Base-by-base conservation (phyloP, 495 filamentous ascomycete species). In the Penicillium malachiteum region DNA sequence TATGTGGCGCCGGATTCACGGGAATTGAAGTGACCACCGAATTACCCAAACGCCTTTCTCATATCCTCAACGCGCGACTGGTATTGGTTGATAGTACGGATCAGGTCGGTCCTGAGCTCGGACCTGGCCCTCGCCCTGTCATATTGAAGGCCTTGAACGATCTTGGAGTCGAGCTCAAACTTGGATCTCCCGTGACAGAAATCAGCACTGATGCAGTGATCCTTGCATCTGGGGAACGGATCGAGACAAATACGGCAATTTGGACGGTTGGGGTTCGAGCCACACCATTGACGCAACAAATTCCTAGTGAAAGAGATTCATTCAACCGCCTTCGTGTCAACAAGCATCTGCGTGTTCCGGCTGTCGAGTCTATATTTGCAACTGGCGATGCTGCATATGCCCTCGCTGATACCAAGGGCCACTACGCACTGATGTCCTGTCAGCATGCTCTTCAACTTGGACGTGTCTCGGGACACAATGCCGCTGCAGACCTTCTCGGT, bases 361-460 rank as follows among this genome's bases (percentile, higher is more conserved):
- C 50, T 0, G 14, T 38, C 0, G 5, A 14, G 8, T 21, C 57
- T 40, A 39, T 65, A 7, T 62, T 57, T 12, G 63, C 50, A 4
- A 55, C 63, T 5, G 63, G 63, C 40, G 63, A 65, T 40, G 53
- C 59, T 21, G 63, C 63, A 5, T 48, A 26, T 44, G 63, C 47
- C 1, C 5, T 40, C 9, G 56, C 63, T 3, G 63, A 65, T 50
- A 45, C 21, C 4, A 30, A 57, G 1, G 50, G 59, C 17, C 56
- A 59, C 30, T 48, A 57, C 37, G 56, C 56, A 0, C 21, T 72
- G 30, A 66, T 63, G 70, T 66, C 68, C 35, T 72, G 70, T 40
- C 70, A 72, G 51, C 70, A 72, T 42, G 70, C 70, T 16, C 50
- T 62, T 18, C 60, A 53, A 7, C 55, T 71, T 6, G 70, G 70